Base-by-base conservation (phyloP, 1,139 yeast genomes). In the Pichia sp. region DNA sequence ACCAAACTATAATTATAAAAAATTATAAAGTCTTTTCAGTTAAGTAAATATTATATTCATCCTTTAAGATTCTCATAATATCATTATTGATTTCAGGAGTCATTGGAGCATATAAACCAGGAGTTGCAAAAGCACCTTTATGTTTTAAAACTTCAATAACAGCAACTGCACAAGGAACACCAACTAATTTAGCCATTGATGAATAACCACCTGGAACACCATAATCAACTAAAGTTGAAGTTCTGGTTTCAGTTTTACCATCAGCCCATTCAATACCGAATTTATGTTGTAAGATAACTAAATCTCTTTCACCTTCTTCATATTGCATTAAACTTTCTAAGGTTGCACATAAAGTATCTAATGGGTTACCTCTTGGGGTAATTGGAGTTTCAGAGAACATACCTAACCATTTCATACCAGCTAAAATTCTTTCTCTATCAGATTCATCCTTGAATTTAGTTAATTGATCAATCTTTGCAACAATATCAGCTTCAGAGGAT, bases 111-210 rank as follows among this genome's bases (percentile, higher is more conserved):
- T 85, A 79, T 67, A 93, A 79, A 63, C 99, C 99, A 49, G 89
- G 85, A 58, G 76, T 77, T 65, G 77, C 76, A 67, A 89, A 85
- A 58, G 85, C 81, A 58, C 96, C 96, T 43, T 52, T 28, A 47
- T 60, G 61, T 62, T 86, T 80, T 65, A 93, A 79, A 60, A 93
- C 87, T 72, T 87, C 87, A 74, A 83, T 83, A 58, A 86, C 79
- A 43, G 98, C 99, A 70, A 93, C 96, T 55, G 97, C 97, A 73
- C 96, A 93, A 61, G 99, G 99, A 61, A 90, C 95, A 76, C 99
- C 99, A 55, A 93, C 99, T 62, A 89, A 80, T 70, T 93, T 91
- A 62, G 99, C 99, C 99, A 93, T 93, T 48, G 98, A 91, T 45
- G 96, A 87, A 81, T 91, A 93, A 54, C 98, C 97, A 56, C 87